A percentile compares a stretch with the other conserved stretches of the same genome.
Conservation (phyloP, 352 stramenopile genomes). For the Phytophthora meadii region DNA sequence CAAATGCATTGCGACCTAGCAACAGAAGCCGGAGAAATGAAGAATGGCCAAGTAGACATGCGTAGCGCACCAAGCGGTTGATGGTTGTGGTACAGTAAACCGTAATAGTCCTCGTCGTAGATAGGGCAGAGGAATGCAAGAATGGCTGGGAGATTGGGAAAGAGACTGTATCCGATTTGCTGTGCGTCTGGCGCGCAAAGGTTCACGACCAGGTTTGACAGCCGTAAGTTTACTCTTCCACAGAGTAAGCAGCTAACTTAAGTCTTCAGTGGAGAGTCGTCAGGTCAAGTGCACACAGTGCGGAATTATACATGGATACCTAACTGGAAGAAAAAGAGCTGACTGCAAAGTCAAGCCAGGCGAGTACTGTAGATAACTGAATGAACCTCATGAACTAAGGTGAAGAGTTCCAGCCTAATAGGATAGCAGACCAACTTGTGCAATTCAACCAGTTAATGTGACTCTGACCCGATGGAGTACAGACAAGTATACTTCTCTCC, state of each 20-base stretch:
- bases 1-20: background rate
- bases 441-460: too few species aligned
- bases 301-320: too few species aligned
- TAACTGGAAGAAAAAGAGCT: too few species aligned
- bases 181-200: background rate
- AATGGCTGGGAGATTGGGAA: constrained; percentile 24
- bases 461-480: too few species aligned
- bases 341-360: too few species aligned
- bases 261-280: too few species aligned
- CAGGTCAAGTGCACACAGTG: too few species aligned
- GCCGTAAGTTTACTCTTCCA: background rate
- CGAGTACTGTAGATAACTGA: too few species aligned
- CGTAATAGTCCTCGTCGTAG: background rate
- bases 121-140: constrained; percentile 12
- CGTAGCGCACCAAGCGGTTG: background rate
- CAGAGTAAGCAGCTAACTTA: background rate
- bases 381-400: too few species aligned
- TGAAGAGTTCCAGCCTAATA: too few species aligned
- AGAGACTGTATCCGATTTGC: constrained; percentile 12
- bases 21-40: background rate
- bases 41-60: constrained; percentile 10
- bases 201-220: background rate
- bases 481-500: too few species aligned
- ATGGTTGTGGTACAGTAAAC: background rate
- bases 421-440: too few species aligned